Conservation (phyloP, 768 basidiomycete species). For the Astraeus odoratus region DNA sequence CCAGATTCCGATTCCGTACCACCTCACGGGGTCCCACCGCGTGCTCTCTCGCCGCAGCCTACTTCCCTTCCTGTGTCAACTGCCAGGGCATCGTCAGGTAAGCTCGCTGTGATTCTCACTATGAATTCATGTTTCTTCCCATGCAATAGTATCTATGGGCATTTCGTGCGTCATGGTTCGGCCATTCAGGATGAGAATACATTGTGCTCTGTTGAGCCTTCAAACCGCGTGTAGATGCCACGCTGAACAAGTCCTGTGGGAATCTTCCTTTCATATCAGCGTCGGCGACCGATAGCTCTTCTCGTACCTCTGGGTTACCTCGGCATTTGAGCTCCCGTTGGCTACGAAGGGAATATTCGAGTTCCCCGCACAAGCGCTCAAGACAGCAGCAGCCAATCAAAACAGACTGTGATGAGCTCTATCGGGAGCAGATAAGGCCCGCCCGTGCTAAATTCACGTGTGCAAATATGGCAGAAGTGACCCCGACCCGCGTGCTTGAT, state of each 20-base stretch:
- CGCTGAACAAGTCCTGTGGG: not conserved
- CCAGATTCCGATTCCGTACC: not conserved
- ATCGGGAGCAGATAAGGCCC: not conserved
- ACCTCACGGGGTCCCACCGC: slow-evolving; percentile 1
- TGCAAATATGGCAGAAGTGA: not conserved
- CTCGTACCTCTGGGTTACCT: too few relatives aligned
- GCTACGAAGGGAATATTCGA: not conserved
- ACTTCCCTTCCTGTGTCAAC: too few relatives aligned
- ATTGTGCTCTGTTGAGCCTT: not conserved
- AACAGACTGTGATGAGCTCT: not conserved
- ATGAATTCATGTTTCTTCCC: not conserved
- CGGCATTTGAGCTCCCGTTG: not conserved
- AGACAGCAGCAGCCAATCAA: not conserved
- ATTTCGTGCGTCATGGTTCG: not conserved
- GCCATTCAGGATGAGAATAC: not conserved
- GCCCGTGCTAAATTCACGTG: not conserved
- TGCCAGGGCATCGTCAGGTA: not conserved
- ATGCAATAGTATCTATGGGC: not conserved
- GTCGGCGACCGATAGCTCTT: too few relatives aligned
- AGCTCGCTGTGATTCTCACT: not conserved
- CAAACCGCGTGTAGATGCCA: not conserved
- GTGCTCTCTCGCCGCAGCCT: not conserved
- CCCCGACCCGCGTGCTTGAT: not conserved
- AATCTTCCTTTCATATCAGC: not conserved
- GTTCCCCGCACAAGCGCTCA: not conserved